These are phyloP conservation scores for Penicillium daleae DNA, from an alignment of 495 filamentous ascomycete genomes.

Conservation along the genomic window DNA sequence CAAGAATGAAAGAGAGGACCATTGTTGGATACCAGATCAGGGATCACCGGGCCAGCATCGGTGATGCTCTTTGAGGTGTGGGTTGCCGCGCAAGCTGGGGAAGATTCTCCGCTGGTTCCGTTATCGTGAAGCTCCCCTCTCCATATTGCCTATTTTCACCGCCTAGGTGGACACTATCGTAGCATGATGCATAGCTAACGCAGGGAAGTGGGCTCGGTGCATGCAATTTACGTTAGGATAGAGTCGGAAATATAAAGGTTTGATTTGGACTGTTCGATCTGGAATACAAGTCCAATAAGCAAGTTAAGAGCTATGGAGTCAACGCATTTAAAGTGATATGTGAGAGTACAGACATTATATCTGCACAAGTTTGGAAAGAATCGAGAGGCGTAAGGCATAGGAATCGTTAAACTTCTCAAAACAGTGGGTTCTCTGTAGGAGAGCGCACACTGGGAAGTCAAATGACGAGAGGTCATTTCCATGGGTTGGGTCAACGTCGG, in stretches of 20 bases:
- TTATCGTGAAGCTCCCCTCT: slow-evolving; percentile 35
- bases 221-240: background rate
- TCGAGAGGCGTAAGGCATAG: slow-evolving; percentile 32
- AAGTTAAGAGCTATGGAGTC: background rate
- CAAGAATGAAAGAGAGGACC: slow-evolving; percentile 94
- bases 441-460: background rate
- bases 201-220: background rate
- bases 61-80: slow-evolving; percentile 20
- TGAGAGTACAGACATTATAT: background rate
- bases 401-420: slow-evolving; percentile 29
- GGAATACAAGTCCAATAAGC: background rate
- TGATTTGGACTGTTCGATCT: background rate
- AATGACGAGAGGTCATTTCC: background rate
- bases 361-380: slow-evolving; percentile 16
- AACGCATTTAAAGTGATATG: background rate
- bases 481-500: background rate
- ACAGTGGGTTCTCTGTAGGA: background rate
- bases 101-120: slow-evolving; percentile 32
- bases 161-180: slow-evolving; percentile 17
- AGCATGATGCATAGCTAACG: background rate
- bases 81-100: slow-evolving; percentile 19
- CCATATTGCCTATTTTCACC: slow-evolving; percentile 42
- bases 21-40: slow-evolving; percentile 43
- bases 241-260: background rate
- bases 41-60: slow-evolving; percentile 30